Conservation (phyloP, 192 early-diverging fungal genomes). For the Podila clonocystis region DNA sequence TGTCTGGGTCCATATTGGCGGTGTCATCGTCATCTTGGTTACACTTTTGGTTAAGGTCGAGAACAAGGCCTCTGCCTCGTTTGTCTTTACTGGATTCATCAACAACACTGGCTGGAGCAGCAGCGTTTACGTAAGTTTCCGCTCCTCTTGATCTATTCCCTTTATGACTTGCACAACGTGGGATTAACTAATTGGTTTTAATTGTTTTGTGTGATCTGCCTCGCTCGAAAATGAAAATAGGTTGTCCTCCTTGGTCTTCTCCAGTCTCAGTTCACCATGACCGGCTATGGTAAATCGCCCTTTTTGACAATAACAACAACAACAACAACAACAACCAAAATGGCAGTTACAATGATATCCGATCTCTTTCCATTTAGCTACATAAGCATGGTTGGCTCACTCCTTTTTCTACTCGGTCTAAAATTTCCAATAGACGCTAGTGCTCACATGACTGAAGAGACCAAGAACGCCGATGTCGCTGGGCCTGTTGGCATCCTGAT, state of each 20-base stretch:
- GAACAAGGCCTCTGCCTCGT: slow-evolving; percentile 46
- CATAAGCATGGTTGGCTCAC: background rate
- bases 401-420: background rate
- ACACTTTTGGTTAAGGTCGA: slow-evolving; percentile 55
- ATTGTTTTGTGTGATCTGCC: no score
- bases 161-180: background rate
- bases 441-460: slow-evolving; percentile 60
- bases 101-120: slow-evolving; percentile 61
- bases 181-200: background rate
- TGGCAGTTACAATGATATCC: background rate
- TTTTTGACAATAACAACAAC: no score
- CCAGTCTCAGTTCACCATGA: slow-evolving; percentile 59
- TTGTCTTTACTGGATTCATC: slow-evolving; percentile 56
- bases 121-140: slow-evolving; percentile 25
- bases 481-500: slow-evolving; percentile 58
- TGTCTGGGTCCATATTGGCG: slow-evolving; percentile 53
- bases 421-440: slow-evolving; percentile 22
- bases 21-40: slow-evolving; percentile 53
- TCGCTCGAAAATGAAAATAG: background rate
- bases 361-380: background rate
- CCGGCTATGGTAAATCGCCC: slow-evolving; percentile 28
- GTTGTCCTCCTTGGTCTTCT: slow-evolving; percentile 60
- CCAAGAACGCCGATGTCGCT: slow-evolving; percentile 57
- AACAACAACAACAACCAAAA: no score
- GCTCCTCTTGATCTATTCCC: background rate